Percentiles rank a stretch among this genome's conserved stretches.
Conservation (phyloP, 2,329 filamentous ascomycete species). For the Hymenoscyphus salicellus region DNA sequence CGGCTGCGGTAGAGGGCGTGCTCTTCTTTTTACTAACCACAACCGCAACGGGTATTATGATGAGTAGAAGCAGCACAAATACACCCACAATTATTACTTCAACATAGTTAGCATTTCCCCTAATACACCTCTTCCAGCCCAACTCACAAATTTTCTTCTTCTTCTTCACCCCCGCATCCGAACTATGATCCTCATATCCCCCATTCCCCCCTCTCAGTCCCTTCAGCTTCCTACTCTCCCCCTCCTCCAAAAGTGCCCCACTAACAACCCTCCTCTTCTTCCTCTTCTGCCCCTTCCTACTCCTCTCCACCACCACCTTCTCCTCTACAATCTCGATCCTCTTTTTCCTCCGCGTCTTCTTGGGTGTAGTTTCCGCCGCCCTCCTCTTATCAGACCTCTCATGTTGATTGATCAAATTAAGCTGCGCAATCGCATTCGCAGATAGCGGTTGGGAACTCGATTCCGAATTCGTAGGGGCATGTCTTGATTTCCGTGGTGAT, state of each 20-base stretch:
- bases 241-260: slow-evolving; percentile 67
- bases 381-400: slow-evolving; percentile 13
- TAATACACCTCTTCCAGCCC: slow-evolving; percentile 31
- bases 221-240: slow-evolving; percentile 51
- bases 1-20: slow-evolving; percentile 18
- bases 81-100: slow-evolving; percentile 50
- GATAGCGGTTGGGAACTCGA: slow-evolving; percentile 32
- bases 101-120: slow-evolving; percentile 19
- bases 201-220: slow-evolving; percentile 47
- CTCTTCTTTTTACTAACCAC: slow-evolving; percentile 59
- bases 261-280: slow-evolving; percentile 62
- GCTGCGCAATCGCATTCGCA: slow-evolving; percentile 32
- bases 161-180: slow-evolving; percentile 38
- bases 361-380: slow-evolving; percentile 24
- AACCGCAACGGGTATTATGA: slow-evolving; percentile 65
- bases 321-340: slow-evolving; percentile 28
- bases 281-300: slow-evolving; percentile 30
- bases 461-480: slow-evolving; percentile 24
- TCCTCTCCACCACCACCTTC: slow-evolving; percentile 27
- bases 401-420: slow-evolving; percentile 33
- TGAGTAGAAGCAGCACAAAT: slow-evolving; percentile 59
- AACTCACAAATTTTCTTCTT: slow-evolving; percentile 61
- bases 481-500: slow-evolving; percentile 25
- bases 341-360: slow-evolving; percentile 27
- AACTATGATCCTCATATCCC: slow-evolving; percentile 39